A percentile compares a stretch with the other conserved stretches of the same genome.
phyloP scores from a whole-genome alignment of 192 early-diverging fungal species.

The Linnemannia exigua region DNA sequence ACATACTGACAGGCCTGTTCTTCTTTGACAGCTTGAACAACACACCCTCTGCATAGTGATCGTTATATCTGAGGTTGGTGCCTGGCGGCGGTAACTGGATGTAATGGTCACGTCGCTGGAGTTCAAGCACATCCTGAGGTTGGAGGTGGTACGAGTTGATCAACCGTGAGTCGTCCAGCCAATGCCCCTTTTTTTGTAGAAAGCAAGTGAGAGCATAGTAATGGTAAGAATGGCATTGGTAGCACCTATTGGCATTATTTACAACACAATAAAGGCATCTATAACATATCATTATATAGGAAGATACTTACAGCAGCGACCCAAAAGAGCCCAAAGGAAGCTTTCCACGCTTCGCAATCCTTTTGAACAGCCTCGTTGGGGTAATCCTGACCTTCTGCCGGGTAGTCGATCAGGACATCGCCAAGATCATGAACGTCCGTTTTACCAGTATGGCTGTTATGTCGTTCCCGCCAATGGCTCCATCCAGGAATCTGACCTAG shows the following conservation, averaged over 20 bases:
- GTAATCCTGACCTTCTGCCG: background rate
- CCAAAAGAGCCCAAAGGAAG: conserved; percentile 53
- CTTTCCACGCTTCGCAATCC: conserved; percentile 36
- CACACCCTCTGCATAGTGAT: conserved; percentile 49
- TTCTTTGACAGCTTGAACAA: conserved; percentile 53
- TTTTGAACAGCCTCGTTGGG: conserved; percentile 5
- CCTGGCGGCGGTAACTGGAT: conserved; percentile 37
- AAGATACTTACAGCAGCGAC: conserved; percentile 49
- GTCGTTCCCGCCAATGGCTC: conserved; percentile 40
- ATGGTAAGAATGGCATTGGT: background rate
- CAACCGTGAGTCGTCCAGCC: conserved; percentile 51
- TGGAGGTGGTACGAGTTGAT: conserved; percentile 42
- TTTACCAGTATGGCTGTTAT: conserved; percentile 35
- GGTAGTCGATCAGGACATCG: conserved; percentile 21
- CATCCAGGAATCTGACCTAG: conserved; percentile 32
- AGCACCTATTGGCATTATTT: background rate
- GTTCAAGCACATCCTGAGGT: conserved; percentile 39
- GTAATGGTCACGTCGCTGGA: conserved; percentile 42
- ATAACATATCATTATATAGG: no score
- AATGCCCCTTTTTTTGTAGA: no score
- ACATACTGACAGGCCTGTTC: conserved; percentile 33
- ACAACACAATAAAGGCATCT: background rate
- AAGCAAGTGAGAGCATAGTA: background rate
- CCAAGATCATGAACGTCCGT: conserved; percentile 9
- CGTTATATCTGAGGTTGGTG: conserved; percentile 25